Evolutionary conservation across 768 basidiomycete genomes (phyloP).

Genomic region (Mrakia gelida): DNA sequence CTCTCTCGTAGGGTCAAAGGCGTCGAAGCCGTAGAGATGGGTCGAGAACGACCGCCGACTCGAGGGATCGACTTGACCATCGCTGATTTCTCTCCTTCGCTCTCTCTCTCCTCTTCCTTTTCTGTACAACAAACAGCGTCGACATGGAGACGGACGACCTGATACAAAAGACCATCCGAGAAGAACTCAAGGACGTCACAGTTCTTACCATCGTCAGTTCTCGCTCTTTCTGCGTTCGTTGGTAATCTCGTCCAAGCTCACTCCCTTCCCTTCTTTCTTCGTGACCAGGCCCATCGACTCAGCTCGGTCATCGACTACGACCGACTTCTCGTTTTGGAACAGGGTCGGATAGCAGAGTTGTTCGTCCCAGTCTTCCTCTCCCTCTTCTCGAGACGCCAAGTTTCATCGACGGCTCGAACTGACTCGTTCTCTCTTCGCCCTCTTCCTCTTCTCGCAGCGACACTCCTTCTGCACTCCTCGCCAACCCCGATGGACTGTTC

Average conservation of each 20-base stretch:
- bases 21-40: too few species aligned
- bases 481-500: conserved; percentile 41
- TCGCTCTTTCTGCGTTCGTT: not conserved
- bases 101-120: not conserved
- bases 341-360: conserved; percentile 43
- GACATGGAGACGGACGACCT: conserved; percentile 25
- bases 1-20: too few species aligned
- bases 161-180: conserved; percentile 69
- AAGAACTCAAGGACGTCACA: conserved; percentile 48
- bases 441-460: conserved; percentile 32
- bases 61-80: not conserved
- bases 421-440: not conserved
- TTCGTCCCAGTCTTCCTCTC: not conserved
- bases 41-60: too few species aligned
- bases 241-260: too few species aligned
- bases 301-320: conserved; percentile 45
- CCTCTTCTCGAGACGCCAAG: not conserved
- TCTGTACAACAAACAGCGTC: not conserved
- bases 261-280: not conserved
- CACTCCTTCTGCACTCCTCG: conserved; percentile 37
- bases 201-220: conserved; percentile 17
- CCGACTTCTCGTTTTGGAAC: conserved; percentile 42
- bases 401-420: too few species aligned
- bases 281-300: conserved; percentile 31
- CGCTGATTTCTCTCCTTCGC: not conserved